Percentiles rank a stretch among this genome's conserved stretches.
phyloP scores from a whole-genome alignment of 371 early-diverging fungal genomes.

The Blakeslea trispora region DNA sequence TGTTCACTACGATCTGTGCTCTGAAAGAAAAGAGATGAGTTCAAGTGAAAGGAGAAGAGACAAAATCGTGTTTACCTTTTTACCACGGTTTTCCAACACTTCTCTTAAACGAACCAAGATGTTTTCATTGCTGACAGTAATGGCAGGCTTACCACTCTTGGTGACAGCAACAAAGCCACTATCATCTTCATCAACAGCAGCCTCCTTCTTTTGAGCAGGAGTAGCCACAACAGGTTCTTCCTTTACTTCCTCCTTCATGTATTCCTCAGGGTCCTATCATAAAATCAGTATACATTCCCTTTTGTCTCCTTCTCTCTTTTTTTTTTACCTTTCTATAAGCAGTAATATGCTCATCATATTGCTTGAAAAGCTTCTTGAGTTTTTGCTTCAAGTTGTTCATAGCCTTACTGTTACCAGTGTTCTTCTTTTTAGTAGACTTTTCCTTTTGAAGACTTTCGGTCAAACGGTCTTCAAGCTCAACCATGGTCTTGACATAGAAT shows the following conservation, averaged over 20 bases:
- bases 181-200: slow-evolving; percentile 42
- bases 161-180: slow-evolving; percentile 85
- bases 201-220: slow-evolving; percentile 13
- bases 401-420: slow-evolving; percentile 77
- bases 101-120: slow-evolving; percentile 82
- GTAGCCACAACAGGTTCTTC: slow-evolving; percentile 11
- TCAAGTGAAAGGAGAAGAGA: neutral
- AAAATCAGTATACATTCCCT: neutral
- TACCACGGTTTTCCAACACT: slow-evolving; percentile 87
- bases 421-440: slow-evolving; percentile 85
- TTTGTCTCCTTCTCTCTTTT: no score
- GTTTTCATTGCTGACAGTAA: slow-evolving; percentile 61
- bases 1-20: slow-evolving; percentile 86
- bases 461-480: slow-evolving; percentile 74
- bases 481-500: slow-evolving; percentile 79
- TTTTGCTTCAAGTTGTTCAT: slow-evolving; percentile 91
- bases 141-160: slow-evolving; percentile 74
- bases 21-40: no score
- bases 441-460: slow-evolving; percentile 49
- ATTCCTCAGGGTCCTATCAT: slow-evolving; percentile 49
- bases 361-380: slow-evolving; percentile 85
- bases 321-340: slow-evolving; percentile 65
- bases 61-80: slow-evolving; percentile 61
- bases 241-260: slow-evolving; percentile 54
- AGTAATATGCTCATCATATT: slow-evolving; percentile 70